Evolutionary conservation across 495 filamentous ascomycete species (phyloP).

Genomic region (Penicillium parvum): DNA sequence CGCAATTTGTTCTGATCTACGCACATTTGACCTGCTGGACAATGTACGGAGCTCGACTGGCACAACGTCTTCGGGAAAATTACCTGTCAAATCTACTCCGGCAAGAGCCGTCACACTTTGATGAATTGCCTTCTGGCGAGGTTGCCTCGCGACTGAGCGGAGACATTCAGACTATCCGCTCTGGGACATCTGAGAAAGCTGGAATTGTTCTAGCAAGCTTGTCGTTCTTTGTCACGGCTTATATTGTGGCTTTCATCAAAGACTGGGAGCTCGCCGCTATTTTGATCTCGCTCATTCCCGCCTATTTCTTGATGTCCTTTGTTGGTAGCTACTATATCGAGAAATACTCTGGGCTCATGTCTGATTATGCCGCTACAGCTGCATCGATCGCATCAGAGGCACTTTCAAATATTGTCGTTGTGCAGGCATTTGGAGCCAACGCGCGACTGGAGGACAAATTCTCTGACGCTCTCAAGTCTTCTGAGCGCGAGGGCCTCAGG

Average conservation of each 20-base stretch:
- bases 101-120: constrained; percentile 60
- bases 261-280: constrained; percentile 38
- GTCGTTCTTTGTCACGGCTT: constrained; percentile 60
- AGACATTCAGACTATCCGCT: constrained; percentile 58
- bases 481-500: constrained; percentile 45
- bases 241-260: constrained; percentile 61
- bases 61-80: constrained; percentile 54
- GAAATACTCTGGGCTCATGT: constrained; percentile 52
- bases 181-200: constrained; percentile 64
- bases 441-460: constrained; percentile 51
- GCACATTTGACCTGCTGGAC: constrained; percentile 51
- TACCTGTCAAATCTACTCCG: constrained; percentile 55
- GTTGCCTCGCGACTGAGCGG: constrained; percentile 57
- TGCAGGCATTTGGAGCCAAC: constrained; percentile 49
- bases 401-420: constrained; percentile 43
- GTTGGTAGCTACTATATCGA: constrained; percentile 57
- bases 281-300: constrained; percentile 56
- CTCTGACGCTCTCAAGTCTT: constrained; percentile 38
- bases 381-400: constrained; percentile 48
- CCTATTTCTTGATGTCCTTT: constrained; percentile 61
- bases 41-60: constrained; percentile 56
- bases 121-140: constrained; percentile 52
- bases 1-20: constrained; percentile 58
- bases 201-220: constrained; percentile 55
- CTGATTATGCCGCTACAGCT: constrained; percentile 46